Evolutionary conservation across 75 land plant species (phyloP), one percentile per base, ranked within the genome.

Genomic region (Picea glauca): DNA sequence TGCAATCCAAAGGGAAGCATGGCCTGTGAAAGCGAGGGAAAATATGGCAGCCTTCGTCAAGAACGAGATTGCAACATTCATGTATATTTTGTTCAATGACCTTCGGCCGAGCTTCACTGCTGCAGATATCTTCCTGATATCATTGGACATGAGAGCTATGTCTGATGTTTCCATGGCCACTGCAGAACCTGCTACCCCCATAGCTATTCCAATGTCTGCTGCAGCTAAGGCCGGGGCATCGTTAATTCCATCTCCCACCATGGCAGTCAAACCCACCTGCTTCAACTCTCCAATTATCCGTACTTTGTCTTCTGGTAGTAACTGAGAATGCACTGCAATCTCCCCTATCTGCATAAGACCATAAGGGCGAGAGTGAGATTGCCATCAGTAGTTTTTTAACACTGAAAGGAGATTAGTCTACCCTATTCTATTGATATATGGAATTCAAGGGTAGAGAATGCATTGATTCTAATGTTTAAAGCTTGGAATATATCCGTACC

Each of bases 181-280:
- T 0, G 94, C 99, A 0, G 99, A 90, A 23, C 97, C 97, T 18
- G 97, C 89, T 38, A 96, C 87, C 15, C 97, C 99, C 99, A 96
- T 96, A 7, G 99, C 93, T 72, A 96, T 89, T 1, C 99, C 97
- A 12, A 96, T 83, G 72, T 94, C 91, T 0, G 99, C 99, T 31
- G 89, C 86, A 26, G 99, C 97, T 54, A 96, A 76, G 18, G 99
- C 94, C 6, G 94, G 94, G 50, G 93, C 97, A 68, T 96, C 99
- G 78, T 96, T 96, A 65, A 96, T 81, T 2, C 99, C 99, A 79
- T 96, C 99, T 23, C 99, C 99, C 20, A 94, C 84, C 99, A 96
- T 96, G 17, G 85, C 90, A 32, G 91, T 94, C 26, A 77, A 77
- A 3, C 94, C 97, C 18, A 64, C 62, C 54, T 60, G 67, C 65